Base-by-base conservation (phyloP, 257 asterid genomes). In the Rhazya stricta region DNA sequence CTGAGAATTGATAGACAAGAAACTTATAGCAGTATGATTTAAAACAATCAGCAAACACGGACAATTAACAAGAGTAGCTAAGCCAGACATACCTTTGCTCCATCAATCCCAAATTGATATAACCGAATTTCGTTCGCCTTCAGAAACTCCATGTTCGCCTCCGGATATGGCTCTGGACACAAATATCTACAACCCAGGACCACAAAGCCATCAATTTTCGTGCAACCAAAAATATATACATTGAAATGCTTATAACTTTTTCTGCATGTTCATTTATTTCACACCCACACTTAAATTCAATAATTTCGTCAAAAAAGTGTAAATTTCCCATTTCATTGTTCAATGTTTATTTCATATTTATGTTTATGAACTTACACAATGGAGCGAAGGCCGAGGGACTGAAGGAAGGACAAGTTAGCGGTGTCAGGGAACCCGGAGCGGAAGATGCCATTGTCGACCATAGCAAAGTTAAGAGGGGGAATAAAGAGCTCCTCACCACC, bases 161-260 rank as follows among this genome's bases (percentile, higher is more conserved):
- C 88, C 1, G 96, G 96, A 78, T 90, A 92, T 23, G 93, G 90
- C 85, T 90, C 97, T 15, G 96, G 92, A 53, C 96, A 92, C 75
- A 92, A 77, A 68, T 84, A 90, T 85, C 97, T 92, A 72, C 61
- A 81, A 63, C 57, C 76, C 79, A 79, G 36, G 36, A 34, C 25
- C 69, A 27, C 6, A 63, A 62, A 63, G 19, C 45, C 13, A 63
- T 63, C 69, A 34, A 63, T 63, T 63, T 34, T 30, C 21, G 3
- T 23, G 2, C n/a, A 63, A 63, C 46, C 69, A 34, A 18, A 15
- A 34, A 34, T 34, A 63, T 37, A 29, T 30, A 61, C 67, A 61
- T 16, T 61, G 42, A 15, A 9, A 61, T 61, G 42, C 18, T 63
- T 27, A 4, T 5, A 5, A 63, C 25, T 18, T 19, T 18, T 51